Conservation (phyloP, 169 alveolate species). For the Plasmodium cynomolgi region DNA sequence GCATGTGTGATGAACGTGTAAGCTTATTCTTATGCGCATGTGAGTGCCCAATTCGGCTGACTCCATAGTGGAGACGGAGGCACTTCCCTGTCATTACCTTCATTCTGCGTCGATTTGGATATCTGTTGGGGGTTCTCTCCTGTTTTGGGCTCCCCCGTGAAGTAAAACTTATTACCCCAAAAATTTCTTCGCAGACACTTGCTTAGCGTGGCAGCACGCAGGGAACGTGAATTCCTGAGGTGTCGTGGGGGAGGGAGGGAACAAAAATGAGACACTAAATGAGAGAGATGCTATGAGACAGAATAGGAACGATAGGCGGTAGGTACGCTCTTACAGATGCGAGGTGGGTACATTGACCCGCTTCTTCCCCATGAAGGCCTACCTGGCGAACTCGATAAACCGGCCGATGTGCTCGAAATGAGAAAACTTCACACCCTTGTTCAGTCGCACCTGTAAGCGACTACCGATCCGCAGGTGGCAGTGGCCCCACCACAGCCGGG, state of each 20-base stretch:
- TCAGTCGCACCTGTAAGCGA: constrained; percentile 45
- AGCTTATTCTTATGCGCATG: background rate
- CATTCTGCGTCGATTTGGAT: constrained; percentile 38
- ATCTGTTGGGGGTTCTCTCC: constrained; percentile 38
- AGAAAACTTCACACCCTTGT: constrained; percentile 68
- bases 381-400: constrained; percentile 69
- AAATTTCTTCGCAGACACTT: constrained; percentile 61
- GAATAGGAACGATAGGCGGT: background rate
- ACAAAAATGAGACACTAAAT: background rate
- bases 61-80: background rate
- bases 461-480: constrained; percentile 59
- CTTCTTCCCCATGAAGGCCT: background rate
- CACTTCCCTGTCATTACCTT: constrained; percentile 8
- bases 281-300: background rate
- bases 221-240: constrained; percentile 13
- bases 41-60: background rate
- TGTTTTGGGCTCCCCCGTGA: constrained; percentile 40
- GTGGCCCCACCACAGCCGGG: constrained; percentile 73
- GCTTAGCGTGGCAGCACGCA: constrained; percentile 65
- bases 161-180: constrained; percentile 59
- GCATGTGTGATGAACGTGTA: background rate
- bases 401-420: constrained; percentile 57
- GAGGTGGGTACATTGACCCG: background rate
- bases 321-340: background rate
- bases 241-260: background rate